Base-by-base conservation (phyloP, 1,139 yeast species). In the Arxiozyma heterogenica region DNA sequence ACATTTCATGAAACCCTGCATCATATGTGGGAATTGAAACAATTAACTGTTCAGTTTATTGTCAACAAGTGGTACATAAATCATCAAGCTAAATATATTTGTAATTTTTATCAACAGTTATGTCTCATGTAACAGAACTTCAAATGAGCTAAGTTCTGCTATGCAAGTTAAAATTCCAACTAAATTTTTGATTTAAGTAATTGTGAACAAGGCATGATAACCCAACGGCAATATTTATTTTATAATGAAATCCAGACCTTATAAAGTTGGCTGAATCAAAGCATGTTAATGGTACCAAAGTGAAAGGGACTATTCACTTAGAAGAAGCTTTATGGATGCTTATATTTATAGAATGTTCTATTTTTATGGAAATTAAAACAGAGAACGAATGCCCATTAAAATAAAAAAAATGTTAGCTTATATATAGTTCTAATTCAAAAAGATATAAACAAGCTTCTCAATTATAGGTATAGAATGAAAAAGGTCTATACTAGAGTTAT, bases 131-230 rank as follows among this genome's bases (percentile, higher is more conserved):
- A 88, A 87, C 76, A 93, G 93, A 98, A 90, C 98, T 25, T 79
- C 93, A 61, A 87, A 83, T 71, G 98, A 93, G 77, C 77, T 93
- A 70, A 81, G 91, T 41, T 85, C 96, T 51, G 98, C 98, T 27
- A 95, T 90, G 47, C 98, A 93, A 77, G 95, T 93, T 57, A 80
- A 80, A 60, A 84, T 95, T 52, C 97, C 96, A 59, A 84, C 93
- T 61, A 93, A 93, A 77, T 80, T 88, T 57, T 79, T 91, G 72
- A 84, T 93, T 78, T 93, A 69, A 93, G 93, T 73, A 93, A 93
- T 71, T 98, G 91, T 75, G 98, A 93, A 75, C 98, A 93, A 77
- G 98, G 98, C 70, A 93, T 93, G 98, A 98, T 93, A 56, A 93
- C 98, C 22, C 98, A 93, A 74, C 93, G 98, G 98, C 98, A 93